phyloP scores from a whole-genome alignment of 352 stramenopile genomes.

The Globisporangium nodosum region DNA sequence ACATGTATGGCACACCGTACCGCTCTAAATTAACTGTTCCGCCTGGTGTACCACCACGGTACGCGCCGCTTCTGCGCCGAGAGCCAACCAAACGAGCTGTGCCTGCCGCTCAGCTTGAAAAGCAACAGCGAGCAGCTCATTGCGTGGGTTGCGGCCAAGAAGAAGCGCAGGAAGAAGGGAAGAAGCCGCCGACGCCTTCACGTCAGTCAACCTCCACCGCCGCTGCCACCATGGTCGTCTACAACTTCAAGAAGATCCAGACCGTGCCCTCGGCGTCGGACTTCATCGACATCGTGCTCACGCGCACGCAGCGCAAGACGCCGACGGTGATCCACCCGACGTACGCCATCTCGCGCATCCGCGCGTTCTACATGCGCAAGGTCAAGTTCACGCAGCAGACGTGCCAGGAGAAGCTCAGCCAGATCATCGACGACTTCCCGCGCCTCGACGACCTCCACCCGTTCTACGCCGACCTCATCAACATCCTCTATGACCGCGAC shows the following conservation, averaged over 20 bases:
- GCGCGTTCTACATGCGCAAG: slow-evolving; percentile 97
- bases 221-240: slow-evolving; percentile 90
- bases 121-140: slow-evolving; percentile 7
- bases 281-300: slow-evolving; percentile 99
- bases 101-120: slow-evolving; percentile 16
- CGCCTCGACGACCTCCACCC: slow-evolving; percentile 97
- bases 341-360: slow-evolving; percentile 96
- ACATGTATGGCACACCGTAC: background rate
- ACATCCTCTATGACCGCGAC: slow-evolving; percentile 99
- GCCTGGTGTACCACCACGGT: slow-evolving; percentile 3
- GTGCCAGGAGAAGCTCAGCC: slow-evolving; percentile 95
- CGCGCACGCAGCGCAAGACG: slow-evolving; percentile 98
- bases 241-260: slow-evolving; percentile 99
- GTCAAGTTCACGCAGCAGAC: slow-evolving; percentile 99
- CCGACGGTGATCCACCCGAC: slow-evolving; percentile 99
- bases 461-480: slow-evolving; percentile 99
- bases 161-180: background rate
- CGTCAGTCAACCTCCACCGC: background rate
- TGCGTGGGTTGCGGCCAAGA: slow-evolving; percentile 15
- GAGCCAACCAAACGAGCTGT: slow-evolving; percentile 30
- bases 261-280: slow-evolving; percentile 95
- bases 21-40: background rate
- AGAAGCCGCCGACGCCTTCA: background rate
- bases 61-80: slow-evolving; percentile 12
- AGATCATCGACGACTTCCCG: slow-evolving; percentile 99